Conservation (phyloP, 192 early-diverging fungal species). For the Lobulomyces angularis region DNA sequence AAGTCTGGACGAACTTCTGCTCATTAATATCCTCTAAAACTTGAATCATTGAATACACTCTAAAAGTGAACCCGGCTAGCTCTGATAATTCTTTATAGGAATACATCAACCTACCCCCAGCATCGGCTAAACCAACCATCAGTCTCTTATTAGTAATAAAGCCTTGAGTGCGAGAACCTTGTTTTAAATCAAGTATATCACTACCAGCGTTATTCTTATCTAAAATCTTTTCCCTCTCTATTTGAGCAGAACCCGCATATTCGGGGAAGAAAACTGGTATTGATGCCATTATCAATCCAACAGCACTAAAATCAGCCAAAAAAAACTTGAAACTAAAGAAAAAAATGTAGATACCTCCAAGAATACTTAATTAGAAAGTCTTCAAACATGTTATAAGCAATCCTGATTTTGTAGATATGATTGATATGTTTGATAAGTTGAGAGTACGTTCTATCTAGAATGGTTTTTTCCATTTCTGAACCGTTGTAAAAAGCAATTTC, state of each 20-base stretch:
- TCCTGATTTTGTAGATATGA: constrained; percentile 35
- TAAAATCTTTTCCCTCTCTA: not conserved
- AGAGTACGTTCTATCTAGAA: constrained; percentile 29
- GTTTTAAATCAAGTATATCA: not conserved
- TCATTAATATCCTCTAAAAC: constrained; percentile 79
- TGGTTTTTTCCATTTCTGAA: constrained; percentile 22
- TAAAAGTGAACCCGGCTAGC: constrained; percentile 85
- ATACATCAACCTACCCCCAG: constrained; percentile 93
- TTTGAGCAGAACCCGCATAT: constrained; percentile 12
- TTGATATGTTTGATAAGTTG: constrained; percentile 40
- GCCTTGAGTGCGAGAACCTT: constrained; percentile 21
- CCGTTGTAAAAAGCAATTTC: constrained; percentile 40
- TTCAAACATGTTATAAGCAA: constrained; percentile 47
- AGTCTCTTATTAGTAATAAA: constrained; percentile 32
- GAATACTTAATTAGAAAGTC: constrained; percentile 98
- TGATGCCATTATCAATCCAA: constrained; percentile 26
- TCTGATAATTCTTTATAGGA: constrained; percentile 90
- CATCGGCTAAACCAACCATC: constrained; percentile 63
- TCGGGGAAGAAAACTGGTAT: constrained; percentile 76
- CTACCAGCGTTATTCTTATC: constrained; percentile 20
- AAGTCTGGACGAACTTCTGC: constrained; percentile 63
- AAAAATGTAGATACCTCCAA: constrained; percentile 83
- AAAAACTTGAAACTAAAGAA: constrained; percentile 64
- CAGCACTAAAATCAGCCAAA: constrained; percentile 1
- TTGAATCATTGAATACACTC: constrained; percentile 72